Conservation (phyloP, 768 basidiomycete species). For the Lactarius deliciosus region DNA sequence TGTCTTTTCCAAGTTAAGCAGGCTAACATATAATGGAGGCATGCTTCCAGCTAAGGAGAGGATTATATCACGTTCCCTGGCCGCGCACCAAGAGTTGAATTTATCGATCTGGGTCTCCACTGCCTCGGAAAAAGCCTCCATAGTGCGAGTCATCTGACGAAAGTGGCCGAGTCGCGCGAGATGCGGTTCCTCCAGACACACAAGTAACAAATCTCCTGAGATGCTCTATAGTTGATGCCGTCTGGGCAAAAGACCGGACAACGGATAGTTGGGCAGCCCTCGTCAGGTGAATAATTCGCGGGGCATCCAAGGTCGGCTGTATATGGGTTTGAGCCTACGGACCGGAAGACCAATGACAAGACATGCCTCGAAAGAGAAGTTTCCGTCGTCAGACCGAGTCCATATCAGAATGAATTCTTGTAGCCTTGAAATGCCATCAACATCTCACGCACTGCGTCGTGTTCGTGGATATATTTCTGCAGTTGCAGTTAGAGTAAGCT, state of each 20-base stretch:
- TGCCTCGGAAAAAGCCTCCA: constrained; percentile 84
- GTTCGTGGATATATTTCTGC: constrained; percentile 71
- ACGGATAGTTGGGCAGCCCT: constrained; percentile 64
- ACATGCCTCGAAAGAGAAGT: constrained; percentile 36
- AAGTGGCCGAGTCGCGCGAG: constrained; percentile 21
- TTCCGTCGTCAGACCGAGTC: constrained; percentile 32
- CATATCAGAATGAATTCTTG: constrained; percentile 54
- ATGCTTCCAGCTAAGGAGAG: constrained; percentile 52
- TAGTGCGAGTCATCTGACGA: constrained; percentile 48
- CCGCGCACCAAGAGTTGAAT: constrained; percentile 72
- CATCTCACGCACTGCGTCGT: constrained; percentile 74
- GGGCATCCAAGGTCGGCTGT: constrained; percentile 52
- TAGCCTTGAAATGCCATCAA: constrained; percentile 75
- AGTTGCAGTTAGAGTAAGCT: not conserved
- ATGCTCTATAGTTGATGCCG: constrained; percentile 59
- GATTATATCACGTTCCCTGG: constrained; percentile 64
- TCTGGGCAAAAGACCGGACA: constrained; percentile 53
- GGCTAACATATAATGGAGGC: constrained; percentile 53
- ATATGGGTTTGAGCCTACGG: constrained; percentile 3
- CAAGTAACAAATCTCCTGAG: constrained; percentile 60
- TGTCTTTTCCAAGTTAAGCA: constrained; percentile 62
- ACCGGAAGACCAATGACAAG: constrained; percentile 19
- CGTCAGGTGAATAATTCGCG: constrained; percentile 68
- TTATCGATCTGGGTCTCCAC: constrained; percentile 55
- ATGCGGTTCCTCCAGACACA: constrained; percentile 41